A percentile compares a stretch with the other conserved stretches of the same genome.
phyloP scores from a whole-genome alignment of 768 basidiomycete genomes.

The Nidularia pulvinata region DNA sequence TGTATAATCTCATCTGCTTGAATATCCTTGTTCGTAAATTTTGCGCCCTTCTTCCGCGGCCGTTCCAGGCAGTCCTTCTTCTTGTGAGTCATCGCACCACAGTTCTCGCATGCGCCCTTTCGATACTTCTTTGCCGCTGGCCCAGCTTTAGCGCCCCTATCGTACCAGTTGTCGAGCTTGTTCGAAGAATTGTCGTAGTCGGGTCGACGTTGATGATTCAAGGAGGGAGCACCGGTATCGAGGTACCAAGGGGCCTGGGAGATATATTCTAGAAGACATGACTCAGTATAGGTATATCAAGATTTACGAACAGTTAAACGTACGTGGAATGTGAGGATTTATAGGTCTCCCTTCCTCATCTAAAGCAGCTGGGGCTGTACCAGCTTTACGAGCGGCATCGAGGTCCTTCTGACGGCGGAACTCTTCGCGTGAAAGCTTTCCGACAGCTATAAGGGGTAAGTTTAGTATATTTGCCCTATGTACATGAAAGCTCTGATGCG shows the following conservation, averaged over 20 bases:
- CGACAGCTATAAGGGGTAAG: constrained; percentile 38
- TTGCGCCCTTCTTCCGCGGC: constrained; percentile 95
- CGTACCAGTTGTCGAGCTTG: constrained; percentile 91
- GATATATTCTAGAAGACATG: constrained; percentile 76
- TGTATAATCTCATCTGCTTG: constrained; percentile 91
- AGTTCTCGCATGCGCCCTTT: constrained; percentile 99
- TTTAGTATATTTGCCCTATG: constrained; percentile 3
- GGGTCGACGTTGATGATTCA: constrained; percentile 91
- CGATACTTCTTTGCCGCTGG: constrained; percentile 97
- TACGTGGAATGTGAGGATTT: constrained; percentile 99
- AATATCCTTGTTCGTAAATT: constrained; percentile 88
- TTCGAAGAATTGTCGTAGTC: constrained; percentile 55
- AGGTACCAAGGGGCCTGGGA: constrained; percentile 99
- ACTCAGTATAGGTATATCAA: background rate
- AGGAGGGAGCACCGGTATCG: constrained; percentile 90
- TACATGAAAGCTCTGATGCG: background rate
- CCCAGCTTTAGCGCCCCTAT: constrained; percentile 80
- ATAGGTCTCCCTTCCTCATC: constrained; percentile 96
- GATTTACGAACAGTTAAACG: background rate
- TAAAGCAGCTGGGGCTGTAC: constrained; percentile 94
- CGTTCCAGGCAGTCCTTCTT: constrained; percentile 92
- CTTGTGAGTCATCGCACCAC: constrained; percentile 95
- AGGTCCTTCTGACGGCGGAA: constrained; percentile 95
- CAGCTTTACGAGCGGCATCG: constrained; percentile 97
- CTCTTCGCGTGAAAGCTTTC: constrained; percentile 93